These are phyloP conservation scores for Endothia cerciana DNA, from an alignment of 2,329 filamentous ascomycete genomes.

Conservation along the genomic window DNA sequence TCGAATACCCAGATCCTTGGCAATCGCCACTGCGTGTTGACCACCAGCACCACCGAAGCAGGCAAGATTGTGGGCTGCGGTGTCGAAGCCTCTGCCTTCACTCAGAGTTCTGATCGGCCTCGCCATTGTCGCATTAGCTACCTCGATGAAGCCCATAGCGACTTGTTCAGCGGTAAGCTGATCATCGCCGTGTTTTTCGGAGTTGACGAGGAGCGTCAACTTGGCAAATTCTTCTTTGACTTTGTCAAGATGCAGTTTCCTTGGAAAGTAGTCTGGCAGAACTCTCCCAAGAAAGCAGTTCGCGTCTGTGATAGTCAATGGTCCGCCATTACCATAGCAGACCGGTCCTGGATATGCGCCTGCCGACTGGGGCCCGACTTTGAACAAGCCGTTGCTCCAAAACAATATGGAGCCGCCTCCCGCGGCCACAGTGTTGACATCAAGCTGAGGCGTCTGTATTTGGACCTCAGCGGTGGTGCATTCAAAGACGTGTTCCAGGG, in stretches of 20 bases:
- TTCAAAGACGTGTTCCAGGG: slow-evolving; percentile 90
- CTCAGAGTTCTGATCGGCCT: slow-evolving; percentile 88
- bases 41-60: slow-evolving; percentile 92
- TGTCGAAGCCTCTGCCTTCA: slow-evolving; percentile 89
- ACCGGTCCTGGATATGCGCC: slow-evolving; percentile 87
- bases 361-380: slow-evolving; percentile 87
- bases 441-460: slow-evolving; percentile 87
- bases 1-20: slow-evolving; percentile 78
- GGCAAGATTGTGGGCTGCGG: slow-evolving; percentile 84
- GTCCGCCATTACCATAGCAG: slow-evolving; percentile 88
- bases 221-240: slow-evolving; percentile 77
- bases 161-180: slow-evolving; percentile 81
- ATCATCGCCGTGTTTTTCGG: slow-evolving; percentile 63
- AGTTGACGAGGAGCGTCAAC: slow-evolving; percentile 77
- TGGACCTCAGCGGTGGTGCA: slow-evolving; percentile 93
- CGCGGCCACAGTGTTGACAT: slow-evolving; percentile 94
- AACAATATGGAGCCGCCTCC: slow-evolving; percentile 85
- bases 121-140: slow-evolving; percentile 91
- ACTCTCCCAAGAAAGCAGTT: slow-evolving; percentile 84
- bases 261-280: slow-evolving; percentile 89
- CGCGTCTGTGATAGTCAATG: slow-evolving; percentile 87
- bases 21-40: slow-evolving; percentile 90
- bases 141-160: slow-evolving; percentile 85
- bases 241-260: slow-evolving; percentile 77
- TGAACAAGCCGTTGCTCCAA: slow-evolving; percentile 87